Percentiles rank a stretch among this genome's conserved stretches.
These are phyloP conservation scores for Phialocephala subalpina DNA, from an alignment of 2,329 filamentous ascomycete genomes.

Conservation along the genomic window DNA sequence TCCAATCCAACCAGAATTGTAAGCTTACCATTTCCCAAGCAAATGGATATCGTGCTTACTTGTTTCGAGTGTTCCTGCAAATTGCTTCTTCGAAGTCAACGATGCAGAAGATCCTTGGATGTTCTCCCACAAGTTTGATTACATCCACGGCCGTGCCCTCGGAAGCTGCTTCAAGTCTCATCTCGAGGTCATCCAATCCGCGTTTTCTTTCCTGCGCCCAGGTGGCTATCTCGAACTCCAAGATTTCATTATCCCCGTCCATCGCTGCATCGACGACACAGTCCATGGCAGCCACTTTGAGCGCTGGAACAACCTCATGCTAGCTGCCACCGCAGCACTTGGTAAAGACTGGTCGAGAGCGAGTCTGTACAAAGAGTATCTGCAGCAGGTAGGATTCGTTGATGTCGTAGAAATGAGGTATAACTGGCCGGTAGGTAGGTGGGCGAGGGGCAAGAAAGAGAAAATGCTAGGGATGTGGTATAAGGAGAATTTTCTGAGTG, in stretches of 20 bases:
- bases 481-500: conserved; percentile 29
- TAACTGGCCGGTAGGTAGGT: conserved; percentile 52
- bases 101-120: conserved; percentile 50
- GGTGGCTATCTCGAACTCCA: conserved; percentile 19
- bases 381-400: conserved; percentile 38
- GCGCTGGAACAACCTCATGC: conserved; percentile 8
- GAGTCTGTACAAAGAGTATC: conserved; percentile 36
- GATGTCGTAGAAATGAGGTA: conserved; percentile 48
- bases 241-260: conserved; percentile 15
- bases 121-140: conserved; percentile 38
- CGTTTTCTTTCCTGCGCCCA: conserved; percentile 5
- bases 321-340: neutral
- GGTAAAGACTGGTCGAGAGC: conserved; percentile 23
- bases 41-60: too few relatives aligned
- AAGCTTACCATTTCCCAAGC: too few relatives aligned
- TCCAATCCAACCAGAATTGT: conserved; percentile 47
- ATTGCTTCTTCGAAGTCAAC: conserved; percentile 69
- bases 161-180: conserved; percentile 14
- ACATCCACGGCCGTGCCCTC: conserved; percentile 29
- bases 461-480: conserved; percentile 44
- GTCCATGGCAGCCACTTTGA: conserved; percentile 4
- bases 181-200: conserved; percentile 4
- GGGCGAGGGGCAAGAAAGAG: conserved; percentile 47
- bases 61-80: conserved; percentile 55
- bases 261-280: conserved; percentile 7